phyloP scores from a whole-genome alignment of 140 eudicot species.

The Stevia rebaudiana region DNA sequence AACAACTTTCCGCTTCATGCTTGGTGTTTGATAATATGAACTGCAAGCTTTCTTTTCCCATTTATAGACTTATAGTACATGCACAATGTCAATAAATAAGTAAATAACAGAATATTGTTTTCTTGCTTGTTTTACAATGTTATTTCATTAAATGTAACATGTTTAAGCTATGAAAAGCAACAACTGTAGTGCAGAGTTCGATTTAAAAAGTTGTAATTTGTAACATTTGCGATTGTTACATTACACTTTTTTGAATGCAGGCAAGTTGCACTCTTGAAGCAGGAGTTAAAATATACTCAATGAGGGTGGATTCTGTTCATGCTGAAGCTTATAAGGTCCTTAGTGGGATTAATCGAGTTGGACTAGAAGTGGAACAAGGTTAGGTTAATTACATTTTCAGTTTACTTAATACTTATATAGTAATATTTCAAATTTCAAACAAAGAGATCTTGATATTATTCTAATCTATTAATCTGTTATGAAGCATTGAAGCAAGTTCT shows the following conservation, averaged over 20 bases:
- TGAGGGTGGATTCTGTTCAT: conserved; percentile 88
- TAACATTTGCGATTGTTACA: neutral
- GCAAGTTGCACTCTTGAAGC: conserved; percentile 92
- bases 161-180: neutral
- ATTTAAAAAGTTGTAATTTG: neutral
- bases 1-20: neutral
- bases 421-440: neutral
- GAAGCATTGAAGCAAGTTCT: neutral
- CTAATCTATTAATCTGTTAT: neutral
- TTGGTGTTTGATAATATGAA: neutral
- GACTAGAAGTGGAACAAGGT: conserved; percentile 65
- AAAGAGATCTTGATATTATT: conserved; percentile 4
- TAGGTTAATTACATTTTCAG: neutral
- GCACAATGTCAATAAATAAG: neutral
- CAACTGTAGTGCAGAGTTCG: neutral
- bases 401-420: too few species aligned
- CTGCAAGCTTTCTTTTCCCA: neutral
- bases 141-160: neutral
- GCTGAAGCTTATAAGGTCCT: conserved; percentile 88
- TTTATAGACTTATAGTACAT: neutral
- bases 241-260: conserved; percentile 22
- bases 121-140: neutral
- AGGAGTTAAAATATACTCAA: conserved; percentile 84
- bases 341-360: conserved; percentile 71
- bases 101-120: neutral